Conservation (phyloP, 305 asterid species). For the Fraxinus floribunda region DNA sequence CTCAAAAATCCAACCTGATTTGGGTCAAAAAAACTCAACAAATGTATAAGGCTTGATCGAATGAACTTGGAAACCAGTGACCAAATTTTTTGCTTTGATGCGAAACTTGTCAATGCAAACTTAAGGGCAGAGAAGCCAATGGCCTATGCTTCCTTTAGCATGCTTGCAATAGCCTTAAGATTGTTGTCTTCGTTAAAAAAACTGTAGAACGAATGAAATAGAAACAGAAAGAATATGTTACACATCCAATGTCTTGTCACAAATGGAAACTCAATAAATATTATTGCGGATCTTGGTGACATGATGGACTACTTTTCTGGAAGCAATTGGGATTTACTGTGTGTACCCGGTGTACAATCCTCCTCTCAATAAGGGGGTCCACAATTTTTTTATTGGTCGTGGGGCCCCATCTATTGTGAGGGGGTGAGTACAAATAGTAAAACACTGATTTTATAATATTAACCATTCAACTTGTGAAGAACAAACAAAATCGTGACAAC, state of each 20-base stretch:
- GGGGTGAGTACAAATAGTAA: no score
- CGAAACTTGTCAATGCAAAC: not conserved
- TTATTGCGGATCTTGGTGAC: not conserved
- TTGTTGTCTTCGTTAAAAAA: no score
- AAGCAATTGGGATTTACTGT: not conserved
- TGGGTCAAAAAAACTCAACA: no score
- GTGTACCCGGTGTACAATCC: no score
- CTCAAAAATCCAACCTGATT: no score
- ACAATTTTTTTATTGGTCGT: no score
- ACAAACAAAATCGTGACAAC: not conserved
- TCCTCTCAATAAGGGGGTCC: no score
- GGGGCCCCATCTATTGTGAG: no score
- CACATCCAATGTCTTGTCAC: not conserved
- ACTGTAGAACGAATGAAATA: not conserved
- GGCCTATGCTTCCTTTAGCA: not conserved
- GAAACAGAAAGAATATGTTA: constrained; percentile 13
- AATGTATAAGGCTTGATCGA: not conserved
- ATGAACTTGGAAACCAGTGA: not conserved
- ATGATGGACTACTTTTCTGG: not conserved
- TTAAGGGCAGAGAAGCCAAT: not conserved
- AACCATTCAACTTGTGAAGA: not conserved
- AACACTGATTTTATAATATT: not conserved
- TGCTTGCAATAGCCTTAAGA: no score
- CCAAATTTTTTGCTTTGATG: not conserved
- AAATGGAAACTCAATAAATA: not conserved